Percentiles rank a stretch among this genome's conserved stretches.
These are phyloP conservation scores for Cladorrhinum sp. DNA, from an alignment of 2,329 filamentous ascomycete species.

Conservation along the genomic window DNA sequence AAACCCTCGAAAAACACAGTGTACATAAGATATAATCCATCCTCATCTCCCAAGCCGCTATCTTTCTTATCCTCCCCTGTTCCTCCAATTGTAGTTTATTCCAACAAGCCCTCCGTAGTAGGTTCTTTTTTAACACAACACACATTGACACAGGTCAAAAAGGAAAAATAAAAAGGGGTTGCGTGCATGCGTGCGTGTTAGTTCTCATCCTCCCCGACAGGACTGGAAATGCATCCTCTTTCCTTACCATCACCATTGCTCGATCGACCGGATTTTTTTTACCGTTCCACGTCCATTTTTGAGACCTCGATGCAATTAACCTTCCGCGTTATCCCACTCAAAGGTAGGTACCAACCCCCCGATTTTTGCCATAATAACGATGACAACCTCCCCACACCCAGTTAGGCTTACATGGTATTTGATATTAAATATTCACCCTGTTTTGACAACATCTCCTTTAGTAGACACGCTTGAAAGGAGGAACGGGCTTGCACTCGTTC, in stretches of 20 bases:
- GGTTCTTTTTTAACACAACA: not conserved
- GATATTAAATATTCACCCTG: constrained; percentile 4
- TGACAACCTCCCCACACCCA: constrained; percentile 4
- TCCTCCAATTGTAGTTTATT: not conserved
- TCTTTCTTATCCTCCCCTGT: no score
- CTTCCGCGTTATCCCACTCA: not conserved
- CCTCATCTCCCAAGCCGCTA: not conserved
- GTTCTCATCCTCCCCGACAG: not conserved
- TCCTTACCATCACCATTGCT: not conserved
- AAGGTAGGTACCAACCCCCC: not conserved
- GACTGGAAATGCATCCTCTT: not conserved
- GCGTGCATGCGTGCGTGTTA: not conserved
- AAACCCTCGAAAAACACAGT: not conserved
- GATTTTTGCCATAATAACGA: not conserved
- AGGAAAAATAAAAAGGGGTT: not conserved
- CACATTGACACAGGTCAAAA: not conserved
- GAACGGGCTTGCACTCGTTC: constrained; percentile 92
- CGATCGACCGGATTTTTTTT: not conserved
- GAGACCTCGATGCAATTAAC: not conserved
- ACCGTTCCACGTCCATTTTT: not conserved
- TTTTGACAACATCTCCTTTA: constrained; percentile 43
- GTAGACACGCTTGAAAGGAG: constrained; percentile 93
- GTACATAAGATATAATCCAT: not conserved
- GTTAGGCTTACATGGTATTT: not conserved
- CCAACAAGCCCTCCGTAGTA: not conserved